These are phyloP conservation scores for Termitomyces sp. DNA, from an alignment of 1,284 basidiomycete genomes.

Conservation along the genomic window DNA sequence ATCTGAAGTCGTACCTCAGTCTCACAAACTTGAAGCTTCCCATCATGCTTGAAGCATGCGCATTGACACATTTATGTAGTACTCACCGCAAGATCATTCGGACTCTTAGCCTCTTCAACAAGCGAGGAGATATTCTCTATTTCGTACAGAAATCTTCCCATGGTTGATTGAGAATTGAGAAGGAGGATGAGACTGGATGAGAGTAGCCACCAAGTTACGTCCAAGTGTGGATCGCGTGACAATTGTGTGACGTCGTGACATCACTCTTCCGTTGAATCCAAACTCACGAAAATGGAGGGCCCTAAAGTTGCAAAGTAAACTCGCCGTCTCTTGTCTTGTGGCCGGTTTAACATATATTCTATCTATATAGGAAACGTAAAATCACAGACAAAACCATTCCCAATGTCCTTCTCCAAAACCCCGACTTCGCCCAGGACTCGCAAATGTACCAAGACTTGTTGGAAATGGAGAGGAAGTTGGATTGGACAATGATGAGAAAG, in stretches of 20 bases:
- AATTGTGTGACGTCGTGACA: background rate
- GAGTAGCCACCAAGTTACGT: too few relatives aligned
- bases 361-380: slow-evolving; percentile 59
- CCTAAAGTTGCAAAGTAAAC: slow-evolving; percentile 15
- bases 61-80: too few relatives aligned
- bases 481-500: slow-evolving; percentile 94
- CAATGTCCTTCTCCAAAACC: slow-evolving; percentile 59
- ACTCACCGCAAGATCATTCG: too few relatives aligned
- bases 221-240: background rate
- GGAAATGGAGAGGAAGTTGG: slow-evolving; percentile 86
- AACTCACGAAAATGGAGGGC: slow-evolving; percentile 11
- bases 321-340: background rate
- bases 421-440: slow-evolving; percentile 75
- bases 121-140: too few relatives aligned
- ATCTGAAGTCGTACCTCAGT: too few relatives aligned
- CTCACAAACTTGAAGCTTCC: too few relatives aligned
- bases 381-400: slow-evolving; percentile 78
- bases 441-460: slow-evolving; percentile 84
- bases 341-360: background rate
- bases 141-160: too few relatives aligned
- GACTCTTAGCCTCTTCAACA: too few relatives aligned
- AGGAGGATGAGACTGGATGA: too few relatives aligned
- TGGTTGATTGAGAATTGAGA: too few relatives aligned
- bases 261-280: slow-evolving; percentile 3
- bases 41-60: too few relatives aligned